Base-by-base conservation (phyloP, 2,329 filamentous ascomycete genomes). In the Aspergillus alliaceus region DNA sequence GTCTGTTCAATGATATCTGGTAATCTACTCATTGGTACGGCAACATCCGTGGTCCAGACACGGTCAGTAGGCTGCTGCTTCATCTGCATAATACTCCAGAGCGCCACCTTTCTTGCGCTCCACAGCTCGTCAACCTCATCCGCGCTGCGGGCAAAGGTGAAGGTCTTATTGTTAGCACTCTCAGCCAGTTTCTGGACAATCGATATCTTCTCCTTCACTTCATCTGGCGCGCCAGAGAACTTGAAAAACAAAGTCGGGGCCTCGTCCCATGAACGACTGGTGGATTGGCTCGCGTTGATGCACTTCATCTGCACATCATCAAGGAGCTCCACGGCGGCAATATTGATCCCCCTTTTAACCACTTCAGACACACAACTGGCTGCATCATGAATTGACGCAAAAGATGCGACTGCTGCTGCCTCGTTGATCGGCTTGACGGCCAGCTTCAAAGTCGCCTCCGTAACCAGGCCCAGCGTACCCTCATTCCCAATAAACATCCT, bases 401-500 rank as follows among this genome's bases (percentile, higher is more conserved):
- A 90, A 48, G 82, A 86, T 61, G 84, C 85, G 12, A 96, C 89
- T 3, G 92, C 93, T 3, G 96, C 93, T 60, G 84, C 91, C 48
- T 89, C 90, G 59, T 86, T 88, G 63, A 89, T 85, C 1, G 93
- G 92, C 71, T 88, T 88, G 24, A 91, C 88, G 0, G 90, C 91
- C 39, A 96, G 81, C 77, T 96, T 96, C 65, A 97, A 80, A 2
- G 89, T 93, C 5, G 92, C 93, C 78, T 97, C 93, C 0, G 93
- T 96, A 37, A 96, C 90, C 11, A 97, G 84, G 8, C 93, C 93
- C 1, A 97, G 85, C 1, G 93, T 97, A 48, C 93, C 93, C 78
- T 97, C 93, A 65, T 89, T 92, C 46, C 93, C 93, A 72, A 96
- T 89, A 75, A 96, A 95, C 58, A 96, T 84, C 67, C 89, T 88